These are phyloP conservation scores for Populus ilicifolia DNA, from an alignment of 345 rosid species.

Conservation along the genomic window DNA sequence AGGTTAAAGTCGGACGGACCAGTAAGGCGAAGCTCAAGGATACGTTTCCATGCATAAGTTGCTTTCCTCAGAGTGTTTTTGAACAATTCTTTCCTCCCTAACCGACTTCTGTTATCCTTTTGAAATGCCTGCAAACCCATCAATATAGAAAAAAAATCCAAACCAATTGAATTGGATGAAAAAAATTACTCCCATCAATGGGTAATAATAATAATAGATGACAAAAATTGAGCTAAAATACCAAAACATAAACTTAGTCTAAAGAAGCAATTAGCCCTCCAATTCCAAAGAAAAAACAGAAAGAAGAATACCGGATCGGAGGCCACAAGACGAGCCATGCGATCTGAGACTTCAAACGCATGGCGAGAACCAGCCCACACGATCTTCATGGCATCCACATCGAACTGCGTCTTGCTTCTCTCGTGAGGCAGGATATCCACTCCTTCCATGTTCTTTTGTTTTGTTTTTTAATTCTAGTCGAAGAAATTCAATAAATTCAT, in stretches of 20 bases:
- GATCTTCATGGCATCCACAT: slow-evolving; percentile 87
- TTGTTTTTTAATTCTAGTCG: too few relatives aligned
- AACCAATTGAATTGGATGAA: background rate
- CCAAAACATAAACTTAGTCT: background rate
- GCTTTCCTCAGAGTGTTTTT: slow-evolving; percentile 78
- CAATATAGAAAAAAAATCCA: background rate
- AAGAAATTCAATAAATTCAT: too few relatives aligned
- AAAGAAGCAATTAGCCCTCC: background rate
- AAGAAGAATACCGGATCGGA: slow-evolving; percentile 66
- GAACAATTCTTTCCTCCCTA: slow-evolving; percentile 88
- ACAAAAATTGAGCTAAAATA: background rate
- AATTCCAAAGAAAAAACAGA: too few relatives aligned
- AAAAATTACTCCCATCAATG: background rate
- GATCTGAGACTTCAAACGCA: slow-evolving; percentile 72
- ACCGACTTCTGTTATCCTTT: slow-evolving; percentile 66
- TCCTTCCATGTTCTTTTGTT: slow-evolving; percentile 34
- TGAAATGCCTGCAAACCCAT: slow-evolving; percentile 49
- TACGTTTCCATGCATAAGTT: slow-evolving; percentile 84
- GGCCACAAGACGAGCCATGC: slow-evolving; percentile 84
- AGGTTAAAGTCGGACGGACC: slow-evolving; percentile 39
- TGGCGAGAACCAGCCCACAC: slow-evolving; percentile 94
- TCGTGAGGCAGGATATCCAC: slow-evolving; percentile 66
- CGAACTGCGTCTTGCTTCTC: slow-evolving; percentile 74
- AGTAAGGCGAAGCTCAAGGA: slow-evolving; percentile 73
- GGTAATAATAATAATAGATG: background rate